These are phyloP conservation scores for Gaeumannomyces tritici DNA, from an alignment of 2,329 filamentous ascomycete species.

Conservation along the genomic window DNA sequence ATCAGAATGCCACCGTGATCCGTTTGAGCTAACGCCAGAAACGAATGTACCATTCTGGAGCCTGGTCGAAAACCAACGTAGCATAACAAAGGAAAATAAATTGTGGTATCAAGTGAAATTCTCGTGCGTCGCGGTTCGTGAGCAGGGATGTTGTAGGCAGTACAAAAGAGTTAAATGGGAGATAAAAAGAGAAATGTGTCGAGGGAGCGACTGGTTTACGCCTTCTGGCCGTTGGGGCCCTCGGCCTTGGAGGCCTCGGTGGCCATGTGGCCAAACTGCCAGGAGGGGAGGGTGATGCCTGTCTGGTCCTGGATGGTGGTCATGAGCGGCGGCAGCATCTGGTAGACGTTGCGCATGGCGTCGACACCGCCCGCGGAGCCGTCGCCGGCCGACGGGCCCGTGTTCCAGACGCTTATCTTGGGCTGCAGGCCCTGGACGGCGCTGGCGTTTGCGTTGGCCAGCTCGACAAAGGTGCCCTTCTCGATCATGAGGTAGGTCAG, in stretches of 20 bases:
- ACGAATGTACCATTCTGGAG: too few species aligned
- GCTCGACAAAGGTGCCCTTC: slow-evolving; percentile 65
- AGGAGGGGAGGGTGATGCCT: slow-evolving; percentile 68
- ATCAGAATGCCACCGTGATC: too few species aligned
- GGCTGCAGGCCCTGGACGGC: slow-evolving; percentile 71
- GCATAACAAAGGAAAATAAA: neutral
- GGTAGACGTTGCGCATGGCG: slow-evolving; percentile 72
- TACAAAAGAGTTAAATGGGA: neutral
- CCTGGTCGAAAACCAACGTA: neutral
- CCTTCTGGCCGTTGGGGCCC: slow-evolving; percentile 10
- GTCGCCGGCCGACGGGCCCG: slow-evolving; percentile 41
- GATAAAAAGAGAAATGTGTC: neutral
- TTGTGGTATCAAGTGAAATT: neutral
- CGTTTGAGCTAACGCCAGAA: too few species aligned
- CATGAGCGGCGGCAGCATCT: slow-evolving; percentile 74
- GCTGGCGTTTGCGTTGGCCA: slow-evolving; percentile 68
- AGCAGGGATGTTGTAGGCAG: too few species aligned
- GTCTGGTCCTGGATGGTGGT: slow-evolving; percentile 84
- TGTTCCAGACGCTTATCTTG: slow-evolving; percentile 90
- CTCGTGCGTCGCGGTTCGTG: neutral
- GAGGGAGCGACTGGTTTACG: too few species aligned
- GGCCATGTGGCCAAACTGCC: slow-evolving; percentile 51
- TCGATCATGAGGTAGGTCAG: slow-evolving; percentile 85
- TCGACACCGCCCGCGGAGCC: slow-evolving; percentile 37
- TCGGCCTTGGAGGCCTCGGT: slow-evolving; percentile 20